Evolutionary conservation across 805 yeast genomes (phyloP).

Genomic region (Ogataea nitratoaversa): DNA sequence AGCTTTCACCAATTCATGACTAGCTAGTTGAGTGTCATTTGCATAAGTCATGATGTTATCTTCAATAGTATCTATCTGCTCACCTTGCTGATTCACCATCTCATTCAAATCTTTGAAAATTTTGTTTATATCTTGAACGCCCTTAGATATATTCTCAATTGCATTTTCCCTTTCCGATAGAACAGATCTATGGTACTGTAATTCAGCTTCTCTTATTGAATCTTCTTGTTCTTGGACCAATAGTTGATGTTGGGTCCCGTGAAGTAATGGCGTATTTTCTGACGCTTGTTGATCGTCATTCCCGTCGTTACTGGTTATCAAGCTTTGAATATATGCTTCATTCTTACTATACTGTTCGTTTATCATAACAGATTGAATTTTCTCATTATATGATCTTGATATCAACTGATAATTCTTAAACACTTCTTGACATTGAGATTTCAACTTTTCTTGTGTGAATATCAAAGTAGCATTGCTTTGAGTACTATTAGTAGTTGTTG

Average conservation of each 20-base stretch:
- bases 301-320: background rate
- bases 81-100: conserved; percentile 80
- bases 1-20: conserved; percentile 67
- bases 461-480: conserved; percentile 9
- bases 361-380: conserved; percentile 36
- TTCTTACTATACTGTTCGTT: conserved; percentile 25
- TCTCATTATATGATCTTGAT: conserved; percentile 46
- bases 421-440: conserved; percentile 52
- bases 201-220: conserved; percentile 35
- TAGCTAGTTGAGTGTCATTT: conserved; percentile 64
- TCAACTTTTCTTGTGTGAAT: conserved; percentile 48
- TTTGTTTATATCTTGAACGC: conserved; percentile 79
- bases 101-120: conserved; percentile 79
- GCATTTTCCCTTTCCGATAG: conserved; percentile 74
- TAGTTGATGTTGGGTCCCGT: conserved; percentile 27
- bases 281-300: background rate
- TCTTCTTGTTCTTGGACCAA: conserved; percentile 29
- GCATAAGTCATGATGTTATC: conserved; percentile 66
- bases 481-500: background rate
- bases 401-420: conserved; percentile 40
- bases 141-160: conserved; percentile 66
- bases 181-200: conserved; percentile 59
- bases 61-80: conserved; percentile 78
- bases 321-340: conserved; percentile 2
- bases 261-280: conserved; percentile 16